A percentile compares a stretch with the other conserved stretches of the same genome.
Conservation (phyloP, 257 asterid species). For the Nicotiana tabacum region DNA sequence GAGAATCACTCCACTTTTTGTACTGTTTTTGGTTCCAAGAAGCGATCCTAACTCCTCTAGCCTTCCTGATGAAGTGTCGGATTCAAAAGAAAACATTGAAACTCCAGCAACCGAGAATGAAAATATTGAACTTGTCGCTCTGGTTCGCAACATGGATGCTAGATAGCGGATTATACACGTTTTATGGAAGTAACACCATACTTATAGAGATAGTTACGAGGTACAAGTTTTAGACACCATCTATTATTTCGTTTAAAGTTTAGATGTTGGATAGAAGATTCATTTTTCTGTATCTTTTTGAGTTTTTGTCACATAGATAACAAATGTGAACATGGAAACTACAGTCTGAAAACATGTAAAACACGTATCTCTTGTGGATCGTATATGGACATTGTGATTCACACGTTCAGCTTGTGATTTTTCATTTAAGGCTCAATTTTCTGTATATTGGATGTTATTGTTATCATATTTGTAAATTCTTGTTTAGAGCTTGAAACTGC, state of each 20-base stretch:
- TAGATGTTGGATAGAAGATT: not conserved
- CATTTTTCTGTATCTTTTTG: not conserved
- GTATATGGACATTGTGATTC: not conserved
- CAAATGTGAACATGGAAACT: not conserved
- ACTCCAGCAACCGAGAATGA: constrained; percentile 34
- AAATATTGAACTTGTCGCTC: constrained; percentile 74
- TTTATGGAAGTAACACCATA: not conserved
- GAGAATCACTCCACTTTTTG: constrained; percentile 55
- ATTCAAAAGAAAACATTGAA: constrained; percentile 32
- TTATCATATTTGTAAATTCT: not conserved
- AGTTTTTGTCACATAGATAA: not conserved
- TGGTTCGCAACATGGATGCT: constrained; percentile 35
- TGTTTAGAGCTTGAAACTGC: not conserved
- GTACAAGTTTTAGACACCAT: not conserved
- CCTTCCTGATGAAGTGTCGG: constrained; percentile 41
- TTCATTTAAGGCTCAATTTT: not conserved
- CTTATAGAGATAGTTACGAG: not conserved
- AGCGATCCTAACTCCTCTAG: constrained; percentile 50
- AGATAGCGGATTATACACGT: constrained; percentile 23
- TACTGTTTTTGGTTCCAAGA: constrained; percentile 63
- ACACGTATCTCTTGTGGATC: not conserved
- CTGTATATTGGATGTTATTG: not conserved
- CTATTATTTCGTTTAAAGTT: too few relatives aligned
- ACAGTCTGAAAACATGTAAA: not conserved
- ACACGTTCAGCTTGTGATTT: not conserved